Evolutionary conservation across 352 stramenopile genomes (phyloP).

Genomic region (Globisporangium paroecandrum): DNA sequence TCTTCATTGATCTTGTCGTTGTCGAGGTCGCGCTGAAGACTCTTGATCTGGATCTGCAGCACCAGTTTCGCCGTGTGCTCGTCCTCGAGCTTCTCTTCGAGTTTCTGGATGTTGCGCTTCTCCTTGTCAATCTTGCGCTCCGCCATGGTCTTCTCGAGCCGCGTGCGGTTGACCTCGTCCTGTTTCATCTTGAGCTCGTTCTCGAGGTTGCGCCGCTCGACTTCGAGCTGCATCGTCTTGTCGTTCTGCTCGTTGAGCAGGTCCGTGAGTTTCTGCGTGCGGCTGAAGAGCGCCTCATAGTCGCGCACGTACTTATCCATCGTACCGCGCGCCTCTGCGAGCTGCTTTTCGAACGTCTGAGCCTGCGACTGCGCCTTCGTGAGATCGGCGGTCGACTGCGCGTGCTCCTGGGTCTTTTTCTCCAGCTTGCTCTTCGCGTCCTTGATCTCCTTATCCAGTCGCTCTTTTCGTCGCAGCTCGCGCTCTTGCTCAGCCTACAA

Average conservation of each 20-base stretch:
- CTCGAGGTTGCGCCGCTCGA: constrained; percentile 75
- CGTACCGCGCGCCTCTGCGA: constrained; percentile 62
- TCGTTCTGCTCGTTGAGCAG: constrained; percentile 91
- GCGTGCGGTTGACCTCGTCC: constrained; percentile 81
- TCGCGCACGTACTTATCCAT: constrained; percentile 94
- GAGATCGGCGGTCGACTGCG: constrained; percentile 44
- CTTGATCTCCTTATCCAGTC: constrained; percentile 91
- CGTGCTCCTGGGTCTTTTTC: constrained; percentile 69
- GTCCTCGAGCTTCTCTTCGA: constrained; percentile 90
- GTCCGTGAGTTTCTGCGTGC: constrained; percentile 91
- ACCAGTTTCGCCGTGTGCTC: constrained; percentile 85
- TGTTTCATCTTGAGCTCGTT: constrained; percentile 83
- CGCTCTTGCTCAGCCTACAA: constrained; percentile 79
- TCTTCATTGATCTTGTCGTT: constrained; percentile 78
- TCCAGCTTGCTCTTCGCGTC: constrained; percentile 89
- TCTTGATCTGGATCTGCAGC: constrained; percentile 81
- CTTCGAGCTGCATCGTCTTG: constrained; percentile 80
- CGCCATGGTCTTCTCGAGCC: constrained; percentile 87
- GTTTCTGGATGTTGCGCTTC: constrained; percentile 80
- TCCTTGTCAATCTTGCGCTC: constrained; percentile 90
- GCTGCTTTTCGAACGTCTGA: constrained; percentile 85
- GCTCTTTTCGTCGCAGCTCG: constrained; percentile 86
- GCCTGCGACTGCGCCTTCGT: constrained; percentile 67
- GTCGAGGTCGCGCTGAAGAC: constrained; percentile 76
- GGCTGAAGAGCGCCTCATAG: constrained; percentile 90